Evolutionary conservation across 106 monocot species (phyloP), one percentile per base, ranked within the genome.

Genomic region (Chionographis japonica): DNA sequence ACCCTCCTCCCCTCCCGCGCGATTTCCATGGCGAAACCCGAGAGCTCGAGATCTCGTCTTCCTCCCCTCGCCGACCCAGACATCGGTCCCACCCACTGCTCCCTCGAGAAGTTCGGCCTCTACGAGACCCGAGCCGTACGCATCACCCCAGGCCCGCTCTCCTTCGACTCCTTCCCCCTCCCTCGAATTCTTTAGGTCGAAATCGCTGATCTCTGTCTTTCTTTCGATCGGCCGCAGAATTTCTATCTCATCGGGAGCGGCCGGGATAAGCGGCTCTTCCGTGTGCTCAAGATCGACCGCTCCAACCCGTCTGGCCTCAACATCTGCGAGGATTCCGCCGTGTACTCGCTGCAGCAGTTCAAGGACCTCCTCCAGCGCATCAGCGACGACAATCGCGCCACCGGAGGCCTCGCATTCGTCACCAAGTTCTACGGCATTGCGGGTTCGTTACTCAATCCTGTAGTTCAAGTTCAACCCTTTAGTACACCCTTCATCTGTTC

Each of bases 111-210:
- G 69, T 98, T 98, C 74, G 93, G 98, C 77, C 87, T 98, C 63
- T 98, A 87, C 79, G 98, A 98, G 78, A 98, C 98, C 55, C 86
- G 93, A 43, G 93, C 98, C 12, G 98, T 98, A 79, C 12, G 98
- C 93, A 79, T 6, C 46, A 46, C 46, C 46, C 46, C 46, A 11
- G 12, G 3, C 27, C 4, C 68, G 67, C 39, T 58, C 19, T n/a
- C 11, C 38, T 35, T 56, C 41, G 6, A 12, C 11, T 40, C 20
- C 51, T 37, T 19, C 50, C 27, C 13, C 53, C 17, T 0, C 4
- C 46, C 63, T 11, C 19, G 38, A 3, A 66, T 65, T 66, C 40
- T 50, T 46, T 43, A 7, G n/a, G 63, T 52, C 38, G 41, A 15
- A 37, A 49, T 68, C 27, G 27, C 27, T 27, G 27, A 27, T 27